These are phyloP conservation scores for Linanthus parryae DNA, from an alignment of 148 eudicot genomes.

Conservation along the genomic window DNA sequence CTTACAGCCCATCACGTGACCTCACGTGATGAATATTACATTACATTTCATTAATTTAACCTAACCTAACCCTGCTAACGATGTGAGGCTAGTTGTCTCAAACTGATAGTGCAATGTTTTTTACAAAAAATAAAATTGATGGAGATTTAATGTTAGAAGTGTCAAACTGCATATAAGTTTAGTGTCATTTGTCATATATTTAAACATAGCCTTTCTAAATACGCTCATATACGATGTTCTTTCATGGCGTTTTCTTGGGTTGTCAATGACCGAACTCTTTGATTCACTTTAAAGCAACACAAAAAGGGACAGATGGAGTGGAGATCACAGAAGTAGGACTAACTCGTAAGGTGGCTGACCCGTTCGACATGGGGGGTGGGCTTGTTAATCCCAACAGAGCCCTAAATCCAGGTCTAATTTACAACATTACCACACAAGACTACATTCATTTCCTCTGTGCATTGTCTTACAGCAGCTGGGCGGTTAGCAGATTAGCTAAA, in stretches of 20 bases:
- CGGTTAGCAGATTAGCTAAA: conserved; percentile 22
- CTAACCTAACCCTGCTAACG: too few species aligned
- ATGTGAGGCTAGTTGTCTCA: too few species aligned
- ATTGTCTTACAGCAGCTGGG: conserved; percentile 26
- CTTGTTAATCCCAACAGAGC: conserved; percentile 33
- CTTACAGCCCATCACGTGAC: too few species aligned
- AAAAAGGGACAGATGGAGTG: conserved; percentile 9
- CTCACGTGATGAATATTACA: too few species aligned
- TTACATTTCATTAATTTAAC: too few species aligned
- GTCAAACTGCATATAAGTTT: too few species aligned
- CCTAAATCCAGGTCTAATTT: conserved; percentile 38
- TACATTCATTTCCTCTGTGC: conserved; percentile 32
- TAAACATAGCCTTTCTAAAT: too few species aligned
- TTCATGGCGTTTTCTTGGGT: neutral
- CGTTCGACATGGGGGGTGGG: conserved; percentile 42
- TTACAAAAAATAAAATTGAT: too few species aligned
- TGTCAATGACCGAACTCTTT: neutral
- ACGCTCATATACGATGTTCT: too few species aligned
- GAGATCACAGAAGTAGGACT: conserved; percentile 8
- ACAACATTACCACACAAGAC: conserved; percentile 25
- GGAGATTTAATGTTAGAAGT: too few species aligned
- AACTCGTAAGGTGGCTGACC: conserved; percentile 30
- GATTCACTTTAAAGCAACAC: neutral
- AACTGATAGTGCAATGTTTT: too few species aligned
- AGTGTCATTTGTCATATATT: too few species aligned